Evolutionary conservation across 345 rosid genomes (phyloP).

Genomic region (Kandelia obovata): DNA sequence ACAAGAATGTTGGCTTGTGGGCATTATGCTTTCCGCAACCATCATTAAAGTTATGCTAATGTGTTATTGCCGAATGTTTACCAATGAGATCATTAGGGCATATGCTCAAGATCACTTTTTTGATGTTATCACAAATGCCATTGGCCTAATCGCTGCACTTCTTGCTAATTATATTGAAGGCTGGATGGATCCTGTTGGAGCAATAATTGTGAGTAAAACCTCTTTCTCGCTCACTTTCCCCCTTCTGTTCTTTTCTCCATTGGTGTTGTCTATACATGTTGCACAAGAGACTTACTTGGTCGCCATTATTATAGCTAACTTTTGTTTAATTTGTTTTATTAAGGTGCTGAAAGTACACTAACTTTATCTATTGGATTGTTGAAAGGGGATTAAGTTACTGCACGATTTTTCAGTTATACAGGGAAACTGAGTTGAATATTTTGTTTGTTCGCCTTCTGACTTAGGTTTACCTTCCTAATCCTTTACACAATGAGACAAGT

Average conservation of each 20-base stretch:
- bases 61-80: conserved; percentile 75
- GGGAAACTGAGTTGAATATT: background rate
- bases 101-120: conserved; percentile 98
- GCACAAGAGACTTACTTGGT: too few species aligned
- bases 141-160: conserved; percentile 84
- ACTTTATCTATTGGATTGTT: too few species aligned
- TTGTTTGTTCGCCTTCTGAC: background rate
- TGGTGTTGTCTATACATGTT: too few species aligned
- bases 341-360: too few species aligned
- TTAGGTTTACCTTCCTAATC: background rate
- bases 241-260: background rate
- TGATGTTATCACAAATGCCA: conserved; percentile 84
- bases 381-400: too few species aligned
- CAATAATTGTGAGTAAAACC: conserved; percentile 68
- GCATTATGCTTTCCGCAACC: conserved; percentile 93
- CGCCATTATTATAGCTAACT: too few species aligned
- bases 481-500: too few species aligned
- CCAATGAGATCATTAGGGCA: conserved; percentile 88
- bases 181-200: conserved; percentile 98
- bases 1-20: conserved; percentile 89
- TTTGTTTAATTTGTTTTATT: too few species aligned
- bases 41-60: conserved; percentile 66
- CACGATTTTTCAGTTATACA: background rate
- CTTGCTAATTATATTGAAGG: conserved; percentile 74
- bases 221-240: background rate